phyloP scores from a whole-genome alignment of 257 asterid species.

The Paulownia fortunei region DNA sequence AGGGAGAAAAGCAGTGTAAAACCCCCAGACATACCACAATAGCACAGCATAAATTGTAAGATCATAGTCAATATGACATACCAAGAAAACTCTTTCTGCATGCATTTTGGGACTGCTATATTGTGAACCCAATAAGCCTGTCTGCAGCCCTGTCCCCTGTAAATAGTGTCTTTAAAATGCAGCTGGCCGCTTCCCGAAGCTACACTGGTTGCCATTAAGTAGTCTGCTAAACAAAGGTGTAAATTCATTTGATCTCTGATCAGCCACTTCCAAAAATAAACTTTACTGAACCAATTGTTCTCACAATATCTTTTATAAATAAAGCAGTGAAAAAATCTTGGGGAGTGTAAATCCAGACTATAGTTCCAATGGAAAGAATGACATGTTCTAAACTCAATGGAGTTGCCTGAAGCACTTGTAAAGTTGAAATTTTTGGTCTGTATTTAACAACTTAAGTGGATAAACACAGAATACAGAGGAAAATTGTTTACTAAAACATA shows the following conservation, averaged over 20 bases:
- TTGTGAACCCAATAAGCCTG: constrained; percentile 47
- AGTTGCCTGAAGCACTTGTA: background rate
- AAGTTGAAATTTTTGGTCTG: background rate
- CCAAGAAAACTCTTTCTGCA: constrained; percentile 67
- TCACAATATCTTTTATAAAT: background rate
- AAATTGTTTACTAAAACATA: background rate
- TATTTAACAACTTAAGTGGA: background rate
- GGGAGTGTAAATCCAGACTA: background rate
- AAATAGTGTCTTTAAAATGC: constrained; percentile 48
- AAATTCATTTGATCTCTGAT: background rate
- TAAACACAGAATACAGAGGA: background rate
- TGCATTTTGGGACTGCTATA: constrained; percentile 49
- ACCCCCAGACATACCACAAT: background rate
- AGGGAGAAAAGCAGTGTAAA: constrained; percentile 11
- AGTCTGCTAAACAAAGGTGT: constrained; percentile 36
- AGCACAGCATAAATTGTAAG: background rate
- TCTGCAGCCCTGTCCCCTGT: constrained; percentile 47
- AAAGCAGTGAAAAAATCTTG: background rate
- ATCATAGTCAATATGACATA: constrained; percentile 33
- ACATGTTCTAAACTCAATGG: background rate
- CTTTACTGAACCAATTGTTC: background rate
- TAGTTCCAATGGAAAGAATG: background rate
- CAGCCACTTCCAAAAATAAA: constrained; percentile 7
- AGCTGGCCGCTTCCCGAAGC: constrained; percentile 61
- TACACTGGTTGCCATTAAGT: constrained; percentile 65